phyloP scores from a whole-genome alignment of 768 basidiomycete species.

The Tricholoma bakamatsutake region DNA sequence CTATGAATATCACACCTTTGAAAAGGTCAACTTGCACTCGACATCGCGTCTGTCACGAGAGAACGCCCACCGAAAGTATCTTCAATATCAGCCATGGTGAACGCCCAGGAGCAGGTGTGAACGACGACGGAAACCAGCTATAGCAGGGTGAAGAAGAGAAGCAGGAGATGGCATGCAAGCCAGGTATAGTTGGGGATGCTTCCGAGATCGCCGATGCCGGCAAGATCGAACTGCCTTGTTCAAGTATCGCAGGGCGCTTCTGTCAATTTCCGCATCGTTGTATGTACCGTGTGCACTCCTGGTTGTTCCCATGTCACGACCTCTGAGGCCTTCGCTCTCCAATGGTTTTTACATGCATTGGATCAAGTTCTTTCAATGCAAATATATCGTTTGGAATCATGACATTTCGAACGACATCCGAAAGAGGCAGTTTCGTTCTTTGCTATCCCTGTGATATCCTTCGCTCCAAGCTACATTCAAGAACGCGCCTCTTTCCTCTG shows the following conservation, averaged over 20 bases:
- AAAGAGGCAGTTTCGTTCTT: background rate
- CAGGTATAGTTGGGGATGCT: background rate
- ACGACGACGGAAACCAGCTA: background rate
- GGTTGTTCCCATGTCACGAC: too few relatives aligned
- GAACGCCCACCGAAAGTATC: slow-evolving; percentile 27
- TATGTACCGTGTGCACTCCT: too few relatives aligned
- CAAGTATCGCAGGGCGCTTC: too few relatives aligned
- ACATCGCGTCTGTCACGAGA: background rate
- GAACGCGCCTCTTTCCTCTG: slow-evolving; percentile 12
- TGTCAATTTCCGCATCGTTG: too few relatives aligned
- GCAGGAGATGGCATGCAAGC: background rate
- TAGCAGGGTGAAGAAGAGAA: background rate
- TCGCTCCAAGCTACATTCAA: slow-evolving; percentile 15
- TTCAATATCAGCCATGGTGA: slow-evolving; percentile 10
- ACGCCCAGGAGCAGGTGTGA: background rate
- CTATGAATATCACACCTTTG: slow-evolving; percentile 33
- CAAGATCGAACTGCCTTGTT: too few relatives aligned
- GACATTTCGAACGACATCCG: background rate
- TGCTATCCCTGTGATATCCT: background rate
- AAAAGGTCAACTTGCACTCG: background rate
- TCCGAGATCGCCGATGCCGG: too few relatives aligned
- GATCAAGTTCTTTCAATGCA: too few relatives aligned
- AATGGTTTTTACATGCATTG: too few relatives aligned
- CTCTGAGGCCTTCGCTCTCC: too few relatives aligned
- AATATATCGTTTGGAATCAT: too few relatives aligned